Base-by-base conservation (phyloP, 2,329 filamentous ascomycete species). In the Grosmannia clavigera region DNA sequence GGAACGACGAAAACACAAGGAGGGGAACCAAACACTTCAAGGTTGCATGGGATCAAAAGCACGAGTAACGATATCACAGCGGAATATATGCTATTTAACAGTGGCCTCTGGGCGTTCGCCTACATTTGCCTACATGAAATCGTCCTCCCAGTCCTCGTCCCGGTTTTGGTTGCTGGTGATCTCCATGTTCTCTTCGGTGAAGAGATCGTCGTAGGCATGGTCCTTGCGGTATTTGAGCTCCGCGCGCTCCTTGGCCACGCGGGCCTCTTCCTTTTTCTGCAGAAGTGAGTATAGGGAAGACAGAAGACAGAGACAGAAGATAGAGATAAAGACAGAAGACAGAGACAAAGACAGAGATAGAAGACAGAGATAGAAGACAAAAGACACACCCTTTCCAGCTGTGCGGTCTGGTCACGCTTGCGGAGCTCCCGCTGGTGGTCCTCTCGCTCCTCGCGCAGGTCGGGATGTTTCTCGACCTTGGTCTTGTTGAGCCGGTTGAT, bases 401-500 rank as follows among this genome's bases (percentile, higher is more conserved):
- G 75, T 1, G 79, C 76, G 16, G 82, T 81, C 68, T 86, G 82
- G 58, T 96, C 90, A 61, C 77, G 80, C 70, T 84, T 86, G 64
- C 90, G 80, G 66, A 92, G 75, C 73, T 87, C 84, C 66, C 83
- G 84, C 62, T 87, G 74, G 51, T 83, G 81, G 57, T 90, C 87
- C 60, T 95, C 91, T 70, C 86, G 88, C 75, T 96, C 92, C 69
- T 86, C 83, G 61, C 81, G 78, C 14, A 99, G 76, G 70, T 97
- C 90, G 0, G 92, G 91, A 70, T 86, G 90, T 72, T 86, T 89
- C 75, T 97, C 92, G 40, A 88, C 83, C 66, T 87, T 90, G 43
- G 94, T 99, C 80, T 97, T 99, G 78, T 96, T 97, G 65, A 99
- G 82, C n/a, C 94, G 85, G 76, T 99, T 99, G 76, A 99, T 84